These are phyloP conservation scores for Xylaria sp. DNA, from an alignment of 2,329 filamentous ascomycete species.

Conservation along the genomic window DNA sequence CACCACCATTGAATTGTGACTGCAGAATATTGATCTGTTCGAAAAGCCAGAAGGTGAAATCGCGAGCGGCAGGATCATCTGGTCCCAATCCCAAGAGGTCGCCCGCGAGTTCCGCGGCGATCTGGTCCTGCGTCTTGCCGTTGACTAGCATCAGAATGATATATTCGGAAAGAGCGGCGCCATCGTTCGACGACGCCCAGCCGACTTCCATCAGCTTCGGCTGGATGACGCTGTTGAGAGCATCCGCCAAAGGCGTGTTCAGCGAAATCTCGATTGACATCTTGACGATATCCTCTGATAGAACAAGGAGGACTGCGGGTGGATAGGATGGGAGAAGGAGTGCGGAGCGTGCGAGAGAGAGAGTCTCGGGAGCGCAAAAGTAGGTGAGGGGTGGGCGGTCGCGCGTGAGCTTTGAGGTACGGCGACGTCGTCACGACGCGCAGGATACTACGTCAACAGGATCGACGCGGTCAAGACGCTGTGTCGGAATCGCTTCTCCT, in stretches of 20 bases:
- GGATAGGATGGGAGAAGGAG: not conserved
- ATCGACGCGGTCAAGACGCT: not conserved
- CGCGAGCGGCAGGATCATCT: constrained; percentile 74
- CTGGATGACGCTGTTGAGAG: constrained; percentile 76
- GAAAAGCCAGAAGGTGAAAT: constrained; percentile 93
- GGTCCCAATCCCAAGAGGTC: constrained; percentile 78
- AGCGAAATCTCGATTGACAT: constrained; percentile 77
- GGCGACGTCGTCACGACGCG: constrained; percentile 20
- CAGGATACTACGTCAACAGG: constrained; percentile 3
- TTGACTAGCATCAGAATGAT: constrained; percentile 97
- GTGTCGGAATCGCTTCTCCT: not conserved
- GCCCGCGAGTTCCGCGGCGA: constrained; percentile 78
- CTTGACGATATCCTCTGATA: constrained; percentile 24
- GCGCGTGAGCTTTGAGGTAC: constrained; percentile 6
- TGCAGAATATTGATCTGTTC: constrained; percentile 69
- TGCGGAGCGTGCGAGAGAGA: not conserved
- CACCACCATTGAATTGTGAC: constrained; percentile 52
- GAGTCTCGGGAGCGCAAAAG: constrained; percentile 4
- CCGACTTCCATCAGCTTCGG: constrained; percentile 89
- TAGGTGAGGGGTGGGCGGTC: constrained; percentile 3
- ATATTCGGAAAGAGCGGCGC: constrained; percentile 82
- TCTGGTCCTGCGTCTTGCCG: constrained; percentile 85
- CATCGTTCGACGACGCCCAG: constrained; percentile 70
- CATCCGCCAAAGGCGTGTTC: constrained; percentile 77
- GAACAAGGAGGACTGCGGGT: not conserved